Conservation (phyloP, 2,329 filamentous ascomycete species). For the Raffaelea arxii region DNA sequence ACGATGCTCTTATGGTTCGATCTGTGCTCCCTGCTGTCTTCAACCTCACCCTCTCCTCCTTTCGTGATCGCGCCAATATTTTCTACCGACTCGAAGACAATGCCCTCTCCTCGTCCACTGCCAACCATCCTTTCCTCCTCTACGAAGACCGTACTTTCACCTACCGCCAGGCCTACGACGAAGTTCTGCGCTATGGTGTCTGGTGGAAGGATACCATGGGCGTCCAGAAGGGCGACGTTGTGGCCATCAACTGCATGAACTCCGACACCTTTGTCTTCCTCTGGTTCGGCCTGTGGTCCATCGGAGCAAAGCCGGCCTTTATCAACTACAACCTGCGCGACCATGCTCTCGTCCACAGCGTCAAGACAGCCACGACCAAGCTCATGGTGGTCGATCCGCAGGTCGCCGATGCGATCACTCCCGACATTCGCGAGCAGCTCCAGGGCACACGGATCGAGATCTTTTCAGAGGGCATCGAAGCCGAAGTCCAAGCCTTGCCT, state of each 20-base stretch:
- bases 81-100: conserved; percentile 68
- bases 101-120: conserved; percentile 41
- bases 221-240: conserved; percentile 62
- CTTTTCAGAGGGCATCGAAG: conserved; percentile 48
- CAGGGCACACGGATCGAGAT: conserved; percentile 47
- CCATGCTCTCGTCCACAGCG: conserved; percentile 62
- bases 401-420: conserved; percentile 44
- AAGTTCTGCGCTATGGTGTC: conserved; percentile 59
- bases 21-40: conserved; percentile 37
- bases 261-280: conserved; percentile 69
- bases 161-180: conserved; percentile 66
- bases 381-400: conserved; percentile 60
- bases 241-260: conserved; percentile 75
- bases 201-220: conserved; percentile 60
- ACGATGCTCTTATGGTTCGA: conserved; percentile 54
- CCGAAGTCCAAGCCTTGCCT: conserved; percentile 39
- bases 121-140: conserved; percentile 51
- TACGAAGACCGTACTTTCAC: conserved; percentile 62
- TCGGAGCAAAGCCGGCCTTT: conserved; percentile 75
- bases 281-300: conserved; percentile 68
- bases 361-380: conserved; percentile 56
- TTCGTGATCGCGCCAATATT: conserved; percentile 52
- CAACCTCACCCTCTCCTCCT: conserved; percentile 36
- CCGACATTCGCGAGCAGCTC: conserved; percentile 44
- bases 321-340: conserved; percentile 79